These are phyloP conservation scores for Apophysomyces trapeziformis DNA, from an alignment of 371 early-diverging fungal genomes.

Conservation along the genomic window DNA sequence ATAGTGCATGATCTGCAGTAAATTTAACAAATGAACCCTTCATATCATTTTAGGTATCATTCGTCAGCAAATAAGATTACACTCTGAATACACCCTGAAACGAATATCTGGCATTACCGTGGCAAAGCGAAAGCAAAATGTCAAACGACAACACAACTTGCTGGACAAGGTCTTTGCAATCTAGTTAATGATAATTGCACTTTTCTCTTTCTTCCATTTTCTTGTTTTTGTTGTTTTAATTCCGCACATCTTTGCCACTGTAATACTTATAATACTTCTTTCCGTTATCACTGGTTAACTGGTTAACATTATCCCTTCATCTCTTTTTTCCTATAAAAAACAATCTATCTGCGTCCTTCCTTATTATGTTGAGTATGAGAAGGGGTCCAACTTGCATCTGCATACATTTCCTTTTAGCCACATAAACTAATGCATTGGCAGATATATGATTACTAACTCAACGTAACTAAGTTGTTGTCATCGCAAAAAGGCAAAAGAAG, in stretches of 20 bases:
- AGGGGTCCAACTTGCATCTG: slow-evolving; percentile 11
- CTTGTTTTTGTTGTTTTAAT: not conserved
- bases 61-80: slow-evolving; percentile 8
- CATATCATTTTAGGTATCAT: not conserved
- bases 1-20: not conserved
- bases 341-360: not conserved
- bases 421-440: not conserved
- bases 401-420: not conserved
- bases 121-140: slow-evolving; percentile 2
- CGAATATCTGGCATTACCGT: slow-evolving; percentile 6
- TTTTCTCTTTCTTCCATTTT: not conserved
- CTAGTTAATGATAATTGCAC: not conserved
- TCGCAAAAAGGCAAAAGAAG: no score
- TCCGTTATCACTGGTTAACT: not conserved
- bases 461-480: no score
- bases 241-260: no score
- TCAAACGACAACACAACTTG: slow-evolving; percentile 9
- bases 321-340: not conserved
- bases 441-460: no score
- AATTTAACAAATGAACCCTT: not conserved
- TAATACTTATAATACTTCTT: not conserved
- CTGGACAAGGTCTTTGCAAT: slow-evolving; percentile 11
- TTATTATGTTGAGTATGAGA: not conserved
- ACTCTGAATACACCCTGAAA: not conserved
- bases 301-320: slow-evolving; percentile 3